A percentile compares a stretch with the other conserved stretches of the same genome.
Conservation (phyloP, 768 basidiomycete species). For the Fomitopsis serialis region DNA sequence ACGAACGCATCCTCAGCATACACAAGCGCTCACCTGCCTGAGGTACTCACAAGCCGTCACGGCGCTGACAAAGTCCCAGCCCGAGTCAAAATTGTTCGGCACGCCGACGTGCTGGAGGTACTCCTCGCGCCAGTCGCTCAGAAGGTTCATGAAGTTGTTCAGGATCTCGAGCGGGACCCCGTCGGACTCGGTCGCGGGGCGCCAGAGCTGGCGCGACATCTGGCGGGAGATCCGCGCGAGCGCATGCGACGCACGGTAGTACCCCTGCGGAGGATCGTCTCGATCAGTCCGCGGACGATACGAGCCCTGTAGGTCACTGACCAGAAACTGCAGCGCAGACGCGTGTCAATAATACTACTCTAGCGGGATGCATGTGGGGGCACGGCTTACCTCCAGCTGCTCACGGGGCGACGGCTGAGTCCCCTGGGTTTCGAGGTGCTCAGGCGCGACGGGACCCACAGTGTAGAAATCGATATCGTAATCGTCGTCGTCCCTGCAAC, state of each 20-base stretch:
- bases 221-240: slow-evolving; percentile 79
- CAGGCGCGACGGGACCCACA: slow-evolving; percentile 49
- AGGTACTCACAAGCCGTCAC: slow-evolving; percentile 51
- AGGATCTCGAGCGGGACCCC: slow-evolving; percentile 74
- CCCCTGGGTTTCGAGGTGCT: slow-evolving; percentile 21
- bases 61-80: slow-evolving; percentile 89
- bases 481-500: slow-evolving; percentile 68
- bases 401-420: slow-evolving; percentile 63
- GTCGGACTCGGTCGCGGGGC: slow-evolving; percentile 66
- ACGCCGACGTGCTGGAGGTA: slow-evolving; percentile 80
- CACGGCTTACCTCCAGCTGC: slow-evolving; percentile 61
- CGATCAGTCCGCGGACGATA: slow-evolving; percentile 9
- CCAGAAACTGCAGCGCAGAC: neutral
- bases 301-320: neutral
- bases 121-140: slow-evolving; percentile 70
- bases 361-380: too few relatives aligned
- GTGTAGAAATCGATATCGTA: slow-evolving; percentile 89
- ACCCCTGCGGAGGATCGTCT: slow-evolving; percentile 45
- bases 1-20: slow-evolving; percentile 8
- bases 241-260: slow-evolving; percentile 78
- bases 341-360: too few relatives aligned
- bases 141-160: slow-evolving; percentile 45
- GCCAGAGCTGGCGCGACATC: slow-evolving; percentile 79
- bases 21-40: neutral
- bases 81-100: slow-evolving; percentile 74